phyloP scores from a whole-genome alignment of 2,329 filamentous ascomycete species.

The Aspergillus novoparasiticus region DNA sequence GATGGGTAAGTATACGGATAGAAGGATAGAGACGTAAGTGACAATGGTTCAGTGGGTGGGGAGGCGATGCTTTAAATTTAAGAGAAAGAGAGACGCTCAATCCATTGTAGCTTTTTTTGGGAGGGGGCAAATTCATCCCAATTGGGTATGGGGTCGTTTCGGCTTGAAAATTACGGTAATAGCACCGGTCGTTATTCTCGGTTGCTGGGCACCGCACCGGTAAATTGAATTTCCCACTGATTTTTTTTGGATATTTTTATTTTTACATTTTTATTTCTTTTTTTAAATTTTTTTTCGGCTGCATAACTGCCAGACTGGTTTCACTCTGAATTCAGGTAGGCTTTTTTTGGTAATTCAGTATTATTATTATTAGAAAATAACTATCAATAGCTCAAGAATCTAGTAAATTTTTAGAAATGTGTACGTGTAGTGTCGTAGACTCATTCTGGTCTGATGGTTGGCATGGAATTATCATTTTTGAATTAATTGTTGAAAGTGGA shows the following conservation, averaged over 20 bases:
- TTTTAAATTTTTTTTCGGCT: background rate
- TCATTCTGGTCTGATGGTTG: background rate
- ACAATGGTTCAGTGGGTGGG: slow-evolving; percentile 20
- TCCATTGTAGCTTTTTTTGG: slow-evolving; percentile 15
- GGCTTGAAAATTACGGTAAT: slow-evolving; percentile 21
- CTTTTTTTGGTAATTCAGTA: background rate
- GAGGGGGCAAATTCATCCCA: slow-evolving; percentile 18
- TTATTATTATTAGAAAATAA: no score
- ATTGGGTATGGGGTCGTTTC: slow-evolving; percentile 8
- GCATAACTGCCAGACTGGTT: background rate
- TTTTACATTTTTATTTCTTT: background rate
- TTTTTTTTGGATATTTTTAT: background rate
- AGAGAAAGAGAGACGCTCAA: slow-evolving; percentile 11
- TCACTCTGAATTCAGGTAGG: background rate
- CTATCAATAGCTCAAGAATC: background rate
- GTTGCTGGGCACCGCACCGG: slow-evolving; percentile 10
- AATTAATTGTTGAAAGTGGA: background rate
- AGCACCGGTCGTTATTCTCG: slow-evolving; percentile 8
- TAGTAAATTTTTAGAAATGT: background rate
- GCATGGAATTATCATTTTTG: background rate
- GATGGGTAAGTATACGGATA: slow-evolving; percentile 19
- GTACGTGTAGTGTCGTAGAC: background rate
- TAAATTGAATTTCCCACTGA: slow-evolving; percentile 9
- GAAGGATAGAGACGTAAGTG: slow-evolving; percentile 19
- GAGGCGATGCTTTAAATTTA: slow-evolving; percentile 24